Evolutionary conservation across 805 yeast genomes (phyloP), one percentile per base, ranked within the genome.

Genomic region (Peterozyma xylosa): DNA sequence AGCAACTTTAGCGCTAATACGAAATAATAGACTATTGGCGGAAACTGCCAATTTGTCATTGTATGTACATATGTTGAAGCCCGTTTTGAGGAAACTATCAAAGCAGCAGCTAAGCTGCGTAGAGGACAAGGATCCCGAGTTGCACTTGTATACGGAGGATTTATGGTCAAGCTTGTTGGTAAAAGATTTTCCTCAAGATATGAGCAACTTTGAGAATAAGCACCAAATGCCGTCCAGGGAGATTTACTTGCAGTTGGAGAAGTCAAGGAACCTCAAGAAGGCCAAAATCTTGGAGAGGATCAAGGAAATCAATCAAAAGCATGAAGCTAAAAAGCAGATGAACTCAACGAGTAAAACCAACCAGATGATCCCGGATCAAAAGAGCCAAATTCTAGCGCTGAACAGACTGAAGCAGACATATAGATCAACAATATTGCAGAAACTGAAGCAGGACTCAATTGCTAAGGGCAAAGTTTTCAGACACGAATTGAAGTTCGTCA

Each of bases 161-260:
- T 49, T 76, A 32, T 76, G 82, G 82, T 54, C 52, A 35, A 43
- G 47, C n/a, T 54, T 76, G 17, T 57, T 76, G 1, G 58, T 59
- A 35, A 64, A 70, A 44, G 81, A 75, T 51, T 76, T 76, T 48
- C 66, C 73, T 2, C 68, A 67, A 39, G 50, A 13, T 38, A 32
- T 17, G 9, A 34, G 27, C 47, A 50, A 38, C 45, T 47, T 30
- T 58, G 56, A 14, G 45, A 48, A 30, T 49, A 50, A 14, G 33
- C 27, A 36, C 2, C 46, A 42, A 5, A 61, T 66, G 59, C 66
- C 71, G 16, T 58, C 68, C 21, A 61, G 67, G 46, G 56, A 59
- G 2, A 48, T 70, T 18, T 76, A 73, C 56, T 52, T 58, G 37
- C 52, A 51, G 43, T 75, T 73, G 48, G 46, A 54, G 1, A 21